phyloP scores from a whole-genome alignment of 2,329 filamentous ascomycete genomes.

The Venturia effusa region DNA sequence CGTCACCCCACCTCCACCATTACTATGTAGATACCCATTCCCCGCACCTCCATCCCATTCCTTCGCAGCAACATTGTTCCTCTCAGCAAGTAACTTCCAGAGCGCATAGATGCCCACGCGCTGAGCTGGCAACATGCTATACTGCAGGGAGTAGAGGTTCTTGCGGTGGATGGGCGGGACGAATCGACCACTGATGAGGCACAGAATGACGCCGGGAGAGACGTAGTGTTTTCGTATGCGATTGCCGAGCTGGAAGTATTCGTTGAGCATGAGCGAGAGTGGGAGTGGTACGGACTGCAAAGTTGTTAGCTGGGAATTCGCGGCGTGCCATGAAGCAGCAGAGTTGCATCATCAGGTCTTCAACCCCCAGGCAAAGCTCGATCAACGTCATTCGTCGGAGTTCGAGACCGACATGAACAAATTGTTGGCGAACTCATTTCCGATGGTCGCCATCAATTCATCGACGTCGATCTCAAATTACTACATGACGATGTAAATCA shows the following conservation, averaged over 20 bases:
- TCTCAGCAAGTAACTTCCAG: conserved; percentile 53
- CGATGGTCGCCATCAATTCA: background rate
- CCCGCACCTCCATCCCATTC: background rate
- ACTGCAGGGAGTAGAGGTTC: conserved; percentile 91
- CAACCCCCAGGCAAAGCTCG: background rate
- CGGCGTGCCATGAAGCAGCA: background rate
- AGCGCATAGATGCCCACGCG: conserved; percentile 74
- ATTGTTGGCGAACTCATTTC: background rate
- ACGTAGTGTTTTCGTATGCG: conserved; percentile 94
- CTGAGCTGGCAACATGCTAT: conserved; percentile 86
- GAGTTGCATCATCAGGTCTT: background rate
- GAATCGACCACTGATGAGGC: conserved; percentile 80
- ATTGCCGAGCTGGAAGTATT: conserved; percentile 90
- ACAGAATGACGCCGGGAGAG: conserved; percentile 76
- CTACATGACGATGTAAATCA: background rate
- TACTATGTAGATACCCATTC: background rate
- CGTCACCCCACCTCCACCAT: background rate
- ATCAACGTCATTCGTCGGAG: background rate
- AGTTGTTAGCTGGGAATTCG: background rate
- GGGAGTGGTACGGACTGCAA: conserved; percentile 73
- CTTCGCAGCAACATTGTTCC: background rate
- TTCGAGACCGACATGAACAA: background rate
- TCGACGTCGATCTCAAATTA: background rate
- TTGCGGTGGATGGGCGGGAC: conserved; percentile 91
- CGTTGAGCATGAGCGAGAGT: conserved; percentile 89